Percentiles rank a stretch among this genome's conserved stretches.
phyloP scores from a whole-genome alignment of 257 asterid species.

The Striga asiatica region DNA sequence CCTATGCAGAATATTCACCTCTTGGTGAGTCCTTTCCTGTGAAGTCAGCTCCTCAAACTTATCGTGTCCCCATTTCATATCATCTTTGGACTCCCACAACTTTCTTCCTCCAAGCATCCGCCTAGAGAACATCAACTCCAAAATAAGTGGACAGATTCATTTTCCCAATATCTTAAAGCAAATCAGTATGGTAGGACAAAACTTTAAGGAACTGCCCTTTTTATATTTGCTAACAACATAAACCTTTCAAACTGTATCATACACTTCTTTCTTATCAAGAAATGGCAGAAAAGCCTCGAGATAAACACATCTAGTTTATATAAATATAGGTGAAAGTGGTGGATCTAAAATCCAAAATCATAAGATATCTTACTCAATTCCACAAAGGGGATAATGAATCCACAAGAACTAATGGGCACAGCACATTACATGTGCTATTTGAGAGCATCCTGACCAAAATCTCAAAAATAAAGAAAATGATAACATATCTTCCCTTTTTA shows the following conservation, averaged over 20 bases:
- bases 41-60: slow-evolving; percentile 82
- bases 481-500: neutral
- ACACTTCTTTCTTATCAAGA: neutral
- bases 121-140: slow-evolving; percentile 33
- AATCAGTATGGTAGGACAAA: neutral
- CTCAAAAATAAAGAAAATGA: neutral
- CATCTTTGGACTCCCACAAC: slow-evolving; percentile 93
- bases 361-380: neutral
- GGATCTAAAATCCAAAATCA: neutral
- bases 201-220: neutral
- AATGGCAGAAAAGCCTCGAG: neutral
- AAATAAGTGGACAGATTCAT: neutral
- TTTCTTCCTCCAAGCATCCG: slow-evolving; percentile 80
- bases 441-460: neutral
- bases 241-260: neutral
- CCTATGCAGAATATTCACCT: slow-evolving; percentile 35
- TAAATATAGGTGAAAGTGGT: neutral
- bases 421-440: neutral
- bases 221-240: neutral
- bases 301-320: neutral
- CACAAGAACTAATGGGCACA: neutral
- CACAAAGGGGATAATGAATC: neutral
- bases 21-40: slow-evolving; percentile 61
- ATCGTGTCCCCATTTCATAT: slow-evolving; percentile 98
- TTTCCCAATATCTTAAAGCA: neutral